Evolutionary conservation across 2,329 filamentous ascomycete genomes (phyloP).

Genomic region (Chaetomium globosum): DNA sequence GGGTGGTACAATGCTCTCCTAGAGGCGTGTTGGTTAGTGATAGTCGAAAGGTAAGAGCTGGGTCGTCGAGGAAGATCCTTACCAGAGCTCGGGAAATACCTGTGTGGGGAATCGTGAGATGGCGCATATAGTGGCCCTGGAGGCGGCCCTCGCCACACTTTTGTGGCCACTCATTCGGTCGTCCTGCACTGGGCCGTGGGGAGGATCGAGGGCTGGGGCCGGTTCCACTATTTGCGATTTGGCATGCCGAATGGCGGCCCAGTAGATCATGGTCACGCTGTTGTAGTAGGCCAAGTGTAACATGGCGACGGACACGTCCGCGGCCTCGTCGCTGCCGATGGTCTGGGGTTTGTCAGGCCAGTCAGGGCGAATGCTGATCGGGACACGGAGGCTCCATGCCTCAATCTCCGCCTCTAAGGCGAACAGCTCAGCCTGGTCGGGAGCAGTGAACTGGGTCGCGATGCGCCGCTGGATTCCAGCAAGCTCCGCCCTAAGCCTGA

Average conservation of each 20-base stretch:
- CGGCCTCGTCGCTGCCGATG: background rate
- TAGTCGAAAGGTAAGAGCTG: too few relatives aligned
- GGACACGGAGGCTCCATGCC: conserved; percentile 2
- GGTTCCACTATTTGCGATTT: background rate
- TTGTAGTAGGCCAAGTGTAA: conserved; percentile 2
- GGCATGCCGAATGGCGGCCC: background rate
- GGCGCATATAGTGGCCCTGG: background rate
- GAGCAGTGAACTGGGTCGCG: background rate
- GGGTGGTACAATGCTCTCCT: conserved; percentile 1
- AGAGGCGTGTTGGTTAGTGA: background rate
- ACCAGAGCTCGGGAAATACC: background rate
- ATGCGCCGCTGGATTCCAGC: background rate
- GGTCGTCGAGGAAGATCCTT: background rate
- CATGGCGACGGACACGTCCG: background rate
- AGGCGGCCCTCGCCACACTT: background rate
- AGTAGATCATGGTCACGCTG: background rate
- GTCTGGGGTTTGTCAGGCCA: background rate
- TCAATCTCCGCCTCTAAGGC: background rate
- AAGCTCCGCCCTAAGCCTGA: background rate
- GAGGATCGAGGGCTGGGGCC: background rate
- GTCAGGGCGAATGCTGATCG: background rate
- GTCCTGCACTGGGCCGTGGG: too few relatives aligned
- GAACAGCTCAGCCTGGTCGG: background rate
- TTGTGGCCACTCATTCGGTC: background rate
- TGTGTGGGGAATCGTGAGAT: background rate